Base-by-base conservation (phyloP, 805 yeast species). In the Allodekkera sacchari region DNA sequence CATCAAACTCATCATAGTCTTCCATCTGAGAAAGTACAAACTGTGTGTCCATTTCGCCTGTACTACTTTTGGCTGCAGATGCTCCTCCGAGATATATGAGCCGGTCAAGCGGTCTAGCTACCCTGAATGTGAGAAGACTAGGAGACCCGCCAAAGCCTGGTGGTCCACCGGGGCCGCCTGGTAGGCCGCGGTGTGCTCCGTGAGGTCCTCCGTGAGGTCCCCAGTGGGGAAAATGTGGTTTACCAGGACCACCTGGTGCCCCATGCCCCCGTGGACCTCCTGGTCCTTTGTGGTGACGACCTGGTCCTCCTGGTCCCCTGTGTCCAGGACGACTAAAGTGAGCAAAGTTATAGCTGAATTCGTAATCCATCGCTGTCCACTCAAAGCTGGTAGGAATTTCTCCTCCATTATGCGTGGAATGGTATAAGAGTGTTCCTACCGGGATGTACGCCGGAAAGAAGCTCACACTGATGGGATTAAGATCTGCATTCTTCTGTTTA, bases 321-420 rank as follows among this genome's bases (percentile, higher is more conserved):
- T n/a, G n/a, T n/a, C n/a, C n/a, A n/a, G n/a, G n/a, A n/a, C n/a
- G n/a, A n/a, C n/a, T n/a, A n/a, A 50, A 38, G 31, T 45, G 51
- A 2, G 53, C 57, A 55, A 74, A 75, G 36, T 48, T 52, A 38
- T 66, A 71, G 39, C 78, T 69, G 50, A 75, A 75, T 43, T 76
- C 82, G 39, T 61, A 67, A 45, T 75, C 79, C 66, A 75, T 57
- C 1, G 83, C 83, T 8, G 73, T 53, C 83, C 83, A 76, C 47
- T 77, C 83, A 20, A 63, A 63, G 16, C 58, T 45, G 0, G 47
- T 46, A 2, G 81, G 80, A 7, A 72, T 42, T 4, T 44, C 35
- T 0, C 63, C 61, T 8, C 32, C 30, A n/a, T 45, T 38, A 4
- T 38, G 33, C 4, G 71, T 72, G 0, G 77, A 59, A 48, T 76